These are phyloP conservation scores for Streptanthus diversifolius DNA, from an alignment of 345 rosid genomes.

Conservation along the genomic window DNA sequence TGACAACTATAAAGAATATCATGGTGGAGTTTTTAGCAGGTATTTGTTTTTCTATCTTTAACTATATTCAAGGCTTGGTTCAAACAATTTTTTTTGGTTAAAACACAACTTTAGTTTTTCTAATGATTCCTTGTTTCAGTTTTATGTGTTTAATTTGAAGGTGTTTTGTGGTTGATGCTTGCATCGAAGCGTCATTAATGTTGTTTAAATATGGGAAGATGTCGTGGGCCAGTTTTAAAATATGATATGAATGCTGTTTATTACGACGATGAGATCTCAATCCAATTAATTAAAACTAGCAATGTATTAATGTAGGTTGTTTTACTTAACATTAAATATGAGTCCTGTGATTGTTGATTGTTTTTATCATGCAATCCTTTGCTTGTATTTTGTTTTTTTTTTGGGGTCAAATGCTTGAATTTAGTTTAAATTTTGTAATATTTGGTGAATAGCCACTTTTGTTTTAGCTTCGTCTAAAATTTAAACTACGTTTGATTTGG, in stretches of 20 bases:
- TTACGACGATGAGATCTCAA: not conserved
- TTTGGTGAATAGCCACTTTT: too few species aligned
- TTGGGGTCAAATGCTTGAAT: too few species aligned
- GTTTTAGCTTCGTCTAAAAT: not conserved
- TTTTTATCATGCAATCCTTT: not conserved
- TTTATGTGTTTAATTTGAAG: slow-evolving; percentile 1
- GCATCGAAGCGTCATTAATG: not conserved
- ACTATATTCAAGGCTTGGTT: not conserved
- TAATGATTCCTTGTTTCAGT: not conserved
- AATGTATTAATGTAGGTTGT: not conserved
- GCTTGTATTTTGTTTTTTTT: too few species aligned
- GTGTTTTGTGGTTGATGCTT: not conserved
- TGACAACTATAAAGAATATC: not conserved
- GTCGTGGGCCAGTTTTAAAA: not conserved
- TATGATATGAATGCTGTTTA: slow-evolving; percentile 7
- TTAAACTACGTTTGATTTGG: not conserved
- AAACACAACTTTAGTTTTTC: not conserved
- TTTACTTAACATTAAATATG: too few species aligned
- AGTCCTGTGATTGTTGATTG: not conserved
- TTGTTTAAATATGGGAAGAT: not conserved
- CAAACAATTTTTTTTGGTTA: not conserved
- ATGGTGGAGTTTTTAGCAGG: not conserved
- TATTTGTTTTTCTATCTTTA: not conserved
- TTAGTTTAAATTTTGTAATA: too few species aligned
- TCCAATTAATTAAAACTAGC: not conserved